Evolutionary conservation across 352 stramenopile species (phyloP), one percentile per base, ranked within the genome.

Genomic region (Nothophytophthora sp.): DNA sequence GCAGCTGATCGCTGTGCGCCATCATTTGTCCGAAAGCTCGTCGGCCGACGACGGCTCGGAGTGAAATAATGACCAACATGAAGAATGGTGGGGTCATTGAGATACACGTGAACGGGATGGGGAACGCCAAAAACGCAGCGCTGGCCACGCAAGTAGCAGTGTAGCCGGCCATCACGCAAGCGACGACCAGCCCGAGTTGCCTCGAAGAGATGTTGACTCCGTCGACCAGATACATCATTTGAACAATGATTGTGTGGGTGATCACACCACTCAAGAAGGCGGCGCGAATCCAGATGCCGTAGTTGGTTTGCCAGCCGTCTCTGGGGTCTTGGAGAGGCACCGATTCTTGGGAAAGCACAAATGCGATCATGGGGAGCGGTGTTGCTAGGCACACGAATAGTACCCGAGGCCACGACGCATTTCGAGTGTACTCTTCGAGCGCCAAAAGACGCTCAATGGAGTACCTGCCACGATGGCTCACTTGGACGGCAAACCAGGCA

Each of bases 71-170:
- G 3, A 48, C 19, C 12, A 47, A 18, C 10, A 50, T 25, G 4
- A 24, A 37, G 28, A 48, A 66, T 0, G 23, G 8, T 5, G 43
- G 50, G 13, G 33, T 45, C 28, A 61, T 9, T 1, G 56, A 3
- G n/a, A 60, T 44, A 5, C 39, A 37, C 12, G 43, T 56, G 24
- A 66, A 66, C 13, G 50, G 57, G n/a, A 66, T 53, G n/a, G 57
- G 57, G 24, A 66, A 66, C 7, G 61, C 50, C 20, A 61, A 20
- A 25, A 29, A 37, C 13, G 25, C 43, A n/a, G n/a, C n/a, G n/a
- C n/a, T n/a, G n/a, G n/a, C n/a, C n/a, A n/a, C n/a, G n/a, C n/a
- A n/a, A n/a, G n/a, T n/a, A n/a, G n/a, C n/a, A n/a, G n/a, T n/a
- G n/a, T n/a, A n/a, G n/a, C n/a, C n/a, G n/a, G n/a, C n/a, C n/a